Evolutionary conservation across 2,329 filamentous ascomycete genomes (phyloP), one percentile per base, ranked within the genome.

Genomic region (Chaetomium globosum): DNA sequence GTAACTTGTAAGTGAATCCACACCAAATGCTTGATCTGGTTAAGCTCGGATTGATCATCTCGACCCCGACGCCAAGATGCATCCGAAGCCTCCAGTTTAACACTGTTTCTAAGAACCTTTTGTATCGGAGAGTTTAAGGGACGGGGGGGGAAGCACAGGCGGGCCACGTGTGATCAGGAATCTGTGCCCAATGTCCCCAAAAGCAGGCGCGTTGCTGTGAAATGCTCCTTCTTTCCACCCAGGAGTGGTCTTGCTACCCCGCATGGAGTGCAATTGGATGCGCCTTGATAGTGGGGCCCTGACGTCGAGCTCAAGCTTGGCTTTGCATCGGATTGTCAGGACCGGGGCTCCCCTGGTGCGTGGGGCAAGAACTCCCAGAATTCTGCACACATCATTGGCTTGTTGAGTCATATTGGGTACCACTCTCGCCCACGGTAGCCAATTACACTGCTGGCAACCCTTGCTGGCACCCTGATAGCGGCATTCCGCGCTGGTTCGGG

Each of bases 221-320:
- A 2, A 31, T 28, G 39, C 53, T 46, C 19, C 36, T 48, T 28
- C 28, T 31, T 33, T n/a, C 46, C 46, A 23, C 12, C n/a, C 3
- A 23, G 56, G 30, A 21, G 33, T 12, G 4, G 12, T 43, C 52
- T 56, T 63, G 59, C 65, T 72, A 71, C 70, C 71, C 71, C 71
- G 71, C 71, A 71, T 63, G 67, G 67, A 55, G 59, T 59, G 66
- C 53, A 53, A 64, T 67, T 65, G 64, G 65, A 52, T 39, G 46
- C 10, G 54, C 52, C 33, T 16, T 46, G 21, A 26, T 23, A 59
- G 69, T 71, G 70, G 71, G 49, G 58, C 65, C 64, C 65, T 72
- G 71, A 72, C 71, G 71, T 72, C 68, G 71, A 63, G 61, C 30
- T 33, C 46, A 62, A 61, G 28, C 66, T 66, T 67, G 59, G 64